A percentile compares a stretch with the other conserved stretches of the same genome.
Conservation (phyloP, 2,329 filamentous ascomycete genomes). For the Diaporthe longicolla region DNA sequence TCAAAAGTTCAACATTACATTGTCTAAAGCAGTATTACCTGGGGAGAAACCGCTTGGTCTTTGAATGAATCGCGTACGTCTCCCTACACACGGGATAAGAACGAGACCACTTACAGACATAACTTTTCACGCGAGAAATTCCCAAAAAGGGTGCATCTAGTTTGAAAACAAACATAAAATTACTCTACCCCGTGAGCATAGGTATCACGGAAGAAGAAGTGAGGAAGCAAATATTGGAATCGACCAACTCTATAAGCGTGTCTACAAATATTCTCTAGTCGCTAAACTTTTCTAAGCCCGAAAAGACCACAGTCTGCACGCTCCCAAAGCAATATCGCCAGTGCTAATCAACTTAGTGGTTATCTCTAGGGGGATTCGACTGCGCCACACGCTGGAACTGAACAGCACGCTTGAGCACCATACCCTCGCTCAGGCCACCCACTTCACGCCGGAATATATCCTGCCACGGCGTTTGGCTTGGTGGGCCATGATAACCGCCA, state of each 20-base stretch:
- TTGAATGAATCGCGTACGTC: too few relatives aligned
- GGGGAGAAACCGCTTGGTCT: too few relatives aligned
- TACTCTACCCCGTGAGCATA: background rate
- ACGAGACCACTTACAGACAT: too few relatives aligned
- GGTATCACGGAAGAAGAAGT: background rate
- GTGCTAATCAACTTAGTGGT: constrained; percentile 53
- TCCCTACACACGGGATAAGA: too few relatives aligned
- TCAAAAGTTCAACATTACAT: too few relatives aligned
- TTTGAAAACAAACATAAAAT: too few relatives aligned
- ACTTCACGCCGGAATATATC: constrained; percentile 63
- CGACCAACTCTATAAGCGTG: background rate
- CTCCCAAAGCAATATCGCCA: constrained; percentile 45
- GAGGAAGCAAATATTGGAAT: background rate
- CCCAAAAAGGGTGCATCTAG: too few relatives aligned
- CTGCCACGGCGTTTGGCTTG: constrained; percentile 65
- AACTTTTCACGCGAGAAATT: too few relatives aligned
- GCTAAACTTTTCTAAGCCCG: background rate
- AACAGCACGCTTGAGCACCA: constrained; percentile 61
- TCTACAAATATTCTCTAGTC: constrained; percentile 12
- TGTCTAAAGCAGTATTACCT: too few relatives aligned
- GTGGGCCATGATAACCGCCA: constrained; percentile 55
- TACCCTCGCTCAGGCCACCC: constrained; percentile 60
- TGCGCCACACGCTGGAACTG: constrained; percentile 64
- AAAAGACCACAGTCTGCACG: background rate
- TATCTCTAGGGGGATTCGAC: constrained; percentile 57